Conservation (phyloP, 1,284 basidiomycete genomes). For the Boletus sp. region DNA sequence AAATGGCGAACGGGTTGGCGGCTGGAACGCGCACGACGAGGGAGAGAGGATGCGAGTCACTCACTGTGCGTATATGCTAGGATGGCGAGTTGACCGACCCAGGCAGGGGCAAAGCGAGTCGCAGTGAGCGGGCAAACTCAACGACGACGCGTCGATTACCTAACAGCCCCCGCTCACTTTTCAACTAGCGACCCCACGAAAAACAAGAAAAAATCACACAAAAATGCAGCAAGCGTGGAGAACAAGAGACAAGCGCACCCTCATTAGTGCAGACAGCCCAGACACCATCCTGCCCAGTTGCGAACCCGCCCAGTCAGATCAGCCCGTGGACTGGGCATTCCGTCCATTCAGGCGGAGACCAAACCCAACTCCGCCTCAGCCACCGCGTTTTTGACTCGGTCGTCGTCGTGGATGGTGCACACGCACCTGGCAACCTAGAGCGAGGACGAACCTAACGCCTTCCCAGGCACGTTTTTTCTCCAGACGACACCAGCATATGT, state of each 20-base stretch:
- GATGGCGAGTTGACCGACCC: conserved; percentile 27
- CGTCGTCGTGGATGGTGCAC: conserved; percentile 8
- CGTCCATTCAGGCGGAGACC: conserved; percentile 21
- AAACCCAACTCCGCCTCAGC: background rate
- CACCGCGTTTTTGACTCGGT: conserved; percentile 7
- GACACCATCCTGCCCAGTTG: conserved; percentile 9
- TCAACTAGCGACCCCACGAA: conserved; percentile 25
- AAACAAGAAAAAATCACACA: background rate
- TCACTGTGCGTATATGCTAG: conserved; percentile 2
- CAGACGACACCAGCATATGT: background rate
- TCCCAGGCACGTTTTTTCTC: background rate
- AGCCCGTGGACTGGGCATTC: background rate
- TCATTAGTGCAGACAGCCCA: background rate
- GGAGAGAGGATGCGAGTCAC: background rate
- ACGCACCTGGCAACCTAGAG: background rate
- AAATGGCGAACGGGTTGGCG: conserved; percentile 44
- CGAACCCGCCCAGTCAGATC: conserved; percentile 16
- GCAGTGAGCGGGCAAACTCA: conserved; percentile 20
- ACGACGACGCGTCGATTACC: conserved; percentile 32
- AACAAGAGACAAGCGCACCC: background rate
- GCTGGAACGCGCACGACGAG: conserved; percentile 38
- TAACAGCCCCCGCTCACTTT: conserved; percentile 20
- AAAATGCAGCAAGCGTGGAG: background rate
- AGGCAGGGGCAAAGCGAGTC: conserved; percentile 27
- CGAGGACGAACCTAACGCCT: background rate